Evolutionary conservation across 169 alveolate genomes (phyloP), one percentile per base, ranked within the genome.

Genomic region (Eimeria brunetti): DNA sequence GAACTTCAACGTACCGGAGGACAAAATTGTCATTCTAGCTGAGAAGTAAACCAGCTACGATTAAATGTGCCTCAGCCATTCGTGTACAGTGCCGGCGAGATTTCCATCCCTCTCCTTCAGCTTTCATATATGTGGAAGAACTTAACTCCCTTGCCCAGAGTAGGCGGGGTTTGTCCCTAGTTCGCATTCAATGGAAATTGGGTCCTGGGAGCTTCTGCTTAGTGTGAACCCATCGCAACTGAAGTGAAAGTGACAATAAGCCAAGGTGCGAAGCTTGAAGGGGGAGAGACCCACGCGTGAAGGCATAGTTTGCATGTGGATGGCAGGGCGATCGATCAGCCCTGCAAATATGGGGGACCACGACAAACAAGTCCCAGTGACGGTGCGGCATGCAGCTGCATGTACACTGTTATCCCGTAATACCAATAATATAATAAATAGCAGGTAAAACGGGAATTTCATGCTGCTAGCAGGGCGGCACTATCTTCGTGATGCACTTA

Each of bases 1-100:
- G 38, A 84, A 84, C 41, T 84, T 84, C 76, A 62, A 36, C 51
- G 58, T 84, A 20, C 91, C 73, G n/a, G 91, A 33, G 36, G 91
- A 53, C 44, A 84, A 60, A 20, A 60, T 84, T 58, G 91, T 84
- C 58, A 58, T 84, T n/a, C 91, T 84, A 5, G 71, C 91, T 11
- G 91, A 84, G 22, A 84, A 84, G 91, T 84, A 44, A 58, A 27
- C 33, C 46, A 71, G 46, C 71, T n/a, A 36, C 9, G 73, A 53
- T 12, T 11, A 27, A 30, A 9, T 27, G 64, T 7, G 8, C 8
- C 67, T 14, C n/a, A 7, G 62, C 69, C 89, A 33, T 44, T 49
- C 4, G 33, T 44, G 71, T 22, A 16, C 46, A 20, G 6, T 12
- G 7, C 44, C 12, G 62, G 69, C n/a, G 46, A 16, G 0, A 46